phyloP scores from a whole-genome alignment of 331 rosid species.

The Malus hybrid region DNA sequence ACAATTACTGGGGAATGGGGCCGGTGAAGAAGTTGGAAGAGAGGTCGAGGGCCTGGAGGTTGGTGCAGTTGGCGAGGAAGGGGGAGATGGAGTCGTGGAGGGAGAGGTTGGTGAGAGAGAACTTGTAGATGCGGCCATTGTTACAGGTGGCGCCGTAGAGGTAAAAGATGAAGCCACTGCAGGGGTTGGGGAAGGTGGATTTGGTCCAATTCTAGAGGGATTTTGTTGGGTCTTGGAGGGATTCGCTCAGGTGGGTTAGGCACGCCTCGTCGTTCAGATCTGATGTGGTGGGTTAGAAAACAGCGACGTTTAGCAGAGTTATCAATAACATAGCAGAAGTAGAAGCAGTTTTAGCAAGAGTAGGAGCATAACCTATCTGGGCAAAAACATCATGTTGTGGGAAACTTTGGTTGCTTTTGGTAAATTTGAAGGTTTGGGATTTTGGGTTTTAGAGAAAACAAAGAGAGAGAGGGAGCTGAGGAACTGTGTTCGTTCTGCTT shows the following conservation, averaged over 20 bases:
- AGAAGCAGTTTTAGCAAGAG: not conserved
- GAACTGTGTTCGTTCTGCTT: not conserved
- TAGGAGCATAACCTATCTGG: constrained; percentile 3
- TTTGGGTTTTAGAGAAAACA: not conserved
- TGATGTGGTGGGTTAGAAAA: constrained; percentile 24
- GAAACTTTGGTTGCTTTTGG: not conserved
- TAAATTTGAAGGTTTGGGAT: not conserved
- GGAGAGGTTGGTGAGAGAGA: constrained; percentile 63
- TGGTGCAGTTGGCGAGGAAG: constrained; percentile 77
- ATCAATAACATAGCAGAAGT: constrained; percentile 6
- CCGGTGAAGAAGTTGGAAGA: constrained; percentile 75
- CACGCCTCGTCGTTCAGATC: constrained; percentile 91
- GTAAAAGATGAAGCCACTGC: constrained; percentile 66
- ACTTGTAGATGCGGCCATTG: constrained; percentile 87
- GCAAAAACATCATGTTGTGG: not conserved
- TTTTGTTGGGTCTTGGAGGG: constrained; percentile 52
- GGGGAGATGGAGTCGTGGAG: constrained; percentile 72
- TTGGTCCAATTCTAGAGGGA: constrained; percentile 66
- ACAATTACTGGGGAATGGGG: constrained; percentile 82
- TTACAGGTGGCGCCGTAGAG: constrained; percentile 58
- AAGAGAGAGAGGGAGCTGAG: not conserved
- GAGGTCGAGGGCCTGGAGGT: constrained; percentile 90
- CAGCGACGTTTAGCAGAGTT: constrained; percentile 4
- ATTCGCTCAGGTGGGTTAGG: constrained; percentile 51
- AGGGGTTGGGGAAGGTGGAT: constrained; percentile 58